Conservation (phyloP, 495 filamentous ascomycete genomes). For the Penicillium arizonense region DNA sequence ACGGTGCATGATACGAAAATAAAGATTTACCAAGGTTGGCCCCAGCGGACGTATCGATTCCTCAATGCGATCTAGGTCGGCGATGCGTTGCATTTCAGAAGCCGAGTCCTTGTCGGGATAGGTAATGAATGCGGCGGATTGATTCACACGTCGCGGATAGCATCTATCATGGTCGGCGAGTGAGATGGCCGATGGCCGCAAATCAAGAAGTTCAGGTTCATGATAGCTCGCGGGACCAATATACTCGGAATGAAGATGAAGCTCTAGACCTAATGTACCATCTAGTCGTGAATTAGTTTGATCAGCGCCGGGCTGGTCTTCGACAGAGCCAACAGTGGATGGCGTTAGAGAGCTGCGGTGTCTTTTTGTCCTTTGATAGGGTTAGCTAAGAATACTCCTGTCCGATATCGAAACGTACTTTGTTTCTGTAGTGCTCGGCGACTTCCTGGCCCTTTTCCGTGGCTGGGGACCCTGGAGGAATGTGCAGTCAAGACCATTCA, state of each 20-base stretch:
- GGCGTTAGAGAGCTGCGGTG: too few relatives aligned
- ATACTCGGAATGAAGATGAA: conserved; percentile 21
- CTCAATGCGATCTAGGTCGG: conserved; percentile 25
- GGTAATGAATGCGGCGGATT: conserved; percentile 16
- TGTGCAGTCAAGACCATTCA: conserved; percentile 16
- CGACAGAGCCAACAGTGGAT: background rate
- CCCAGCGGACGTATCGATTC: background rate
- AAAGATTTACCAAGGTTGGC: conserved; percentile 65
- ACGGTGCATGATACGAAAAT: conserved; percentile 77
- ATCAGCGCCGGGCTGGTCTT: background rate
- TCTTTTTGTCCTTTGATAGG: too few relatives aligned
- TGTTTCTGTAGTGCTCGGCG: background rate
- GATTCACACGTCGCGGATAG: conserved; percentile 16
- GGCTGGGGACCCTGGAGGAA: conserved; percentile 14
- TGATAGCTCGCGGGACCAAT: conserved; percentile 22
- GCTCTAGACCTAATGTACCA: conserved; percentile 21
- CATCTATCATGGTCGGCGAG: conserved; percentile 8
- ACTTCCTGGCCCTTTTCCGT: conserved; percentile 2
- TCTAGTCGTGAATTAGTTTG: conserved; percentile 8
- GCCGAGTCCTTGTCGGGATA: conserved; percentile 13
- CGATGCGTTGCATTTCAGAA: conserved; percentile 16
- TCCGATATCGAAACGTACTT: background rate
- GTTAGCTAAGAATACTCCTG: background rate
- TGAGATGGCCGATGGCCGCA: conserved; percentile 1
- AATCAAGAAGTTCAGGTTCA: conserved; percentile 19